phyloP scores from a whole-genome alignment of 768 basidiomycete species.

The Psilocybe cubensis region DNA sequence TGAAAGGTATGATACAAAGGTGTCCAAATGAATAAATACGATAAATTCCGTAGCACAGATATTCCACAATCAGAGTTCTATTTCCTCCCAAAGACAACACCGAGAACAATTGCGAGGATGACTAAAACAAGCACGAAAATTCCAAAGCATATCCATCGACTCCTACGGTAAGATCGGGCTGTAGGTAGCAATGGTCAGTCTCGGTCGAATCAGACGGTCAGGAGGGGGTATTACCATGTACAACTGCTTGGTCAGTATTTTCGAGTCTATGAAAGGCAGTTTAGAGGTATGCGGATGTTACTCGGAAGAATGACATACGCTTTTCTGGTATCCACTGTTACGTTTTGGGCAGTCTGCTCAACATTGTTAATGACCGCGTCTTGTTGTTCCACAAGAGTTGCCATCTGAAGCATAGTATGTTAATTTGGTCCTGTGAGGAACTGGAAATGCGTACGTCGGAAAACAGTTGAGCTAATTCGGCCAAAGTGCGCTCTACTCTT shows the following conservation, averaged over 20 bases:
- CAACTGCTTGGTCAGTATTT: slow-evolving; percentile 70
- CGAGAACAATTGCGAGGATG: slow-evolving; percentile 64
- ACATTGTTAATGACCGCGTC: slow-evolving; percentile 71
- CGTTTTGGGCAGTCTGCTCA: slow-evolving; percentile 62
- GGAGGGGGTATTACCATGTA: slow-evolving; percentile 39
- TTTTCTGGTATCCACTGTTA: slow-evolving; percentile 68
- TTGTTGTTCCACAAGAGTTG: slow-evolving; percentile 76
- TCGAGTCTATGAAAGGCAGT: slow-evolving; percentile 44
- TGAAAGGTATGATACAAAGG: background rate
- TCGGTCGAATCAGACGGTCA: background rate
- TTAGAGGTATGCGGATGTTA: background rate
- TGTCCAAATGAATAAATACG: background rate
- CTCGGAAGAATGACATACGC: slow-evolving; percentile 52
- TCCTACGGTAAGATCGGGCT: slow-evolving; percentile 66
- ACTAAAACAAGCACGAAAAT: slow-evolving; percentile 56
- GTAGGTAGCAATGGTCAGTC: background rate
- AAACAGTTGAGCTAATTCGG: slow-evolving; percentile 89
- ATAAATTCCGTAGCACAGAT: background rate
- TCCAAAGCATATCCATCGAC: slow-evolving; percentile 86
- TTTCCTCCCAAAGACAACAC: slow-evolving; percentile 41
- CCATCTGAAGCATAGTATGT: slow-evolving; percentile 57
- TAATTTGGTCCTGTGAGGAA: too few species aligned
- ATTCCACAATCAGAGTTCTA: slow-evolving; percentile 4
- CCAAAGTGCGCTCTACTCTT: slow-evolving; percentile 84
- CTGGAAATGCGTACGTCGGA: slow-evolving; percentile 66